Evolutionary conservation across 805 yeast genomes (phyloP).

Genomic region (Saccharomycopsis microspora): DNA sequence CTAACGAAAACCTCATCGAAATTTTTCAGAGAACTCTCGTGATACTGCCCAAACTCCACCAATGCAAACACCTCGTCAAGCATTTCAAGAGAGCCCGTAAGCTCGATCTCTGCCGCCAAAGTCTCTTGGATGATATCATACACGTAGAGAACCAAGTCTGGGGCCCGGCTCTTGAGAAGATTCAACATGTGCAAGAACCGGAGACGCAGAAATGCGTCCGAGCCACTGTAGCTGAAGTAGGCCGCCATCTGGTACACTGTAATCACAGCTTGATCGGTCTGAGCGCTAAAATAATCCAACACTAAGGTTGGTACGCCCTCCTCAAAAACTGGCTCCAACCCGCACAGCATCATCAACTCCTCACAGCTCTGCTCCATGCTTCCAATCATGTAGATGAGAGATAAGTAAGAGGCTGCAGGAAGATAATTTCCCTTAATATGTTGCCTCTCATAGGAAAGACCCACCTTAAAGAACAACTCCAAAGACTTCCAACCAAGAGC

Average conservation of each 20-base stretch:
- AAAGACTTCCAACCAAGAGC: slow-evolving; percentile 36
- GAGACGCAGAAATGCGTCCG: slow-evolving; percentile 4
- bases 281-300: slow-evolving; percentile 6
- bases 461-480: slow-evolving; percentile 30
- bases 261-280: slow-evolving; percentile 8
- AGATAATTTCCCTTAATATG: neutral
- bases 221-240: slow-evolving; percentile 4
- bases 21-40: no score
- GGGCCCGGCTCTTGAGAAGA: slow-evolving; percentile 2
- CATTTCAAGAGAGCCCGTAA: slow-evolving; percentile 8
- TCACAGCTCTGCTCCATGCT: neutral
- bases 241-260: slow-evolving; percentile 4
- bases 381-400: slow-evolving; percentile 2
- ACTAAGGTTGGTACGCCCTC: slow-evolving; percentile 9
- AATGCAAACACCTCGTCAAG: slow-evolving; percentile 1
- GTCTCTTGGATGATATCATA: slow-evolving; percentile 3
- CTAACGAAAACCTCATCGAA: no score
- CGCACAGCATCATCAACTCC: neutral
- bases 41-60: no score
- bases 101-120: slow-evolving; percentile 9
- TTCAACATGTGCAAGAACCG: slow-evolving; percentile 8
- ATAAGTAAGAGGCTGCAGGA: neutral
- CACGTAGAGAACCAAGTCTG: slow-evolving; percentile 10
- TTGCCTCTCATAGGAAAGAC: slow-evolving; percentile 18
- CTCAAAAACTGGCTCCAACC: slow-evolving; percentile 3